A percentile compares a stretch with the other conserved stretches of the same genome.
phyloP scores from a whole-genome alignment of 129 eudicot species.

The Ambrosia trifida region DNA sequence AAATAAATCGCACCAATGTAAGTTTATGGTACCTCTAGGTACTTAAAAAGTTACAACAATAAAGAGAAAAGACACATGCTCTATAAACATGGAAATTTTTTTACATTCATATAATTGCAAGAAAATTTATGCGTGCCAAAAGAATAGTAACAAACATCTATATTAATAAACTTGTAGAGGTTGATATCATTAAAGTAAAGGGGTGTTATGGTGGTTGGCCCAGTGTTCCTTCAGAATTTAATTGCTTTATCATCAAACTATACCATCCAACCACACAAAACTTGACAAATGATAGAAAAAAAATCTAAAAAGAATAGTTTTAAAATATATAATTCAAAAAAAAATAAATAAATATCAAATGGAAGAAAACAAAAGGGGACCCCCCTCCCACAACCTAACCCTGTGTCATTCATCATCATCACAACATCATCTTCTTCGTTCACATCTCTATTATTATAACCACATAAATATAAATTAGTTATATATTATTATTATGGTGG shows the following conservation, averaged over 20 bases:
- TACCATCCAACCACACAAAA: slow-evolving; percentile 55
- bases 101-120: neutral
- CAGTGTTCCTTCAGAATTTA: slow-evolving; percentile 47
- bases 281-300: slow-evolving; percentile 26
- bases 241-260: slow-evolving; percentile 69
- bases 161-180: neutral
- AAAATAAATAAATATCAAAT: slow-evolving; percentile 14
- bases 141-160: slow-evolving; percentile 5
- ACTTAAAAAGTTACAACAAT: neutral
- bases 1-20: neutral
- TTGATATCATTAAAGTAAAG: slow-evolving; percentile 37
- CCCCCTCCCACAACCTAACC: slow-evolving; percentile 26
- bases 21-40: slow-evolving; percentile 4
- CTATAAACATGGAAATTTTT: neutral
- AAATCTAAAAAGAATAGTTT: neutral
- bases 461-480: slow-evolving; percentile 20
- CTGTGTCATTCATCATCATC: slow-evolving; percentile 33
- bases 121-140: slow-evolving; percentile 1
- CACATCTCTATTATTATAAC: slow-evolving; percentile 11
- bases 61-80: neutral
- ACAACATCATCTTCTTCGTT: slow-evolving; percentile 27
- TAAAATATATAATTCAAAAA: slow-evolving; percentile 10
- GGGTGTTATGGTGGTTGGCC: slow-evolving; percentile 61
- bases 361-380: slow-evolving; percentile 30
- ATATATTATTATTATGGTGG: neutral